These are phyloP conservation scores for Ophiostoma sp. DNA, from an alignment of 2,329 filamentous ascomycete species.

Conservation along the genomic window DNA sequence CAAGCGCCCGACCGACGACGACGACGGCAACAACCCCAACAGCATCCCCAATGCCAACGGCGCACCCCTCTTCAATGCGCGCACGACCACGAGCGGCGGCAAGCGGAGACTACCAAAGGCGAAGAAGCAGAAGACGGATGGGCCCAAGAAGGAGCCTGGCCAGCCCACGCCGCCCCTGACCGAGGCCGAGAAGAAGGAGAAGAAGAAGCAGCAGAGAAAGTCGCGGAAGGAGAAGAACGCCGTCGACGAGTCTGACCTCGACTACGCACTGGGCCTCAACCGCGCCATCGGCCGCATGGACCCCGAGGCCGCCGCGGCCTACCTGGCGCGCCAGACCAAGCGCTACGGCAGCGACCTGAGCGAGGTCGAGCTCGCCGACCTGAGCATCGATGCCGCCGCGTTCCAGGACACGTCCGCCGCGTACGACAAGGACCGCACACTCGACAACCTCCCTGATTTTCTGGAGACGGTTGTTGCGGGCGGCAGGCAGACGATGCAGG, in stretches of 20 bases:
- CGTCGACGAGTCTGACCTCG: slow-evolving; percentile 50
- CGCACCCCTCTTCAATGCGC: slow-evolving; percentile 9
- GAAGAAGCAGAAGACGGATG: slow-evolving; percentile 25
- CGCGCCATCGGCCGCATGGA: slow-evolving; percentile 77
- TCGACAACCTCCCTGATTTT: slow-evolving; percentile 72
- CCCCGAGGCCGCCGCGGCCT: slow-evolving; percentile 73
- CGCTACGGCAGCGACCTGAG: slow-evolving; percentile 77
- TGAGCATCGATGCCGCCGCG: slow-evolving; percentile 61
- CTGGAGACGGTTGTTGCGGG: slow-evolving; percentile 61
- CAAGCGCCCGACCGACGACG: slow-evolving; percentile 19
- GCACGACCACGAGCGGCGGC: background rate
- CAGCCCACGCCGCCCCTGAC: slow-evolving; percentile 13
- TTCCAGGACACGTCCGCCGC: slow-evolving; percentile 75
- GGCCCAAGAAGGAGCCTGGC: background rate
- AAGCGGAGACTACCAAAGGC: slow-evolving; percentile 10
- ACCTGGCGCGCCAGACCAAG: slow-evolving; percentile 72
- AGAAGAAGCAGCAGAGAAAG: slow-evolving; percentile 21
- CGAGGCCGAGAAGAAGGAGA: slow-evolving; percentile 19
- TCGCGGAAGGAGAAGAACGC: slow-evolving; percentile 26
- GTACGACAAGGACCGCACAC: slow-evolving; percentile 49
- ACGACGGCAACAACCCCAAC: background rate
- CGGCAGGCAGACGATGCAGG: slow-evolving; percentile 11
- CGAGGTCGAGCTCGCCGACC: slow-evolving; percentile 74
- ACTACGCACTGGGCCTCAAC: slow-evolving; percentile 71
- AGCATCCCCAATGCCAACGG: slow-evolving; percentile 16